Evolutionary conservation across 495 filamentous ascomycete species (phyloP), one percentile per base, ranked within the genome.

Genomic region (Aspergillus heteromorphus): DNA sequence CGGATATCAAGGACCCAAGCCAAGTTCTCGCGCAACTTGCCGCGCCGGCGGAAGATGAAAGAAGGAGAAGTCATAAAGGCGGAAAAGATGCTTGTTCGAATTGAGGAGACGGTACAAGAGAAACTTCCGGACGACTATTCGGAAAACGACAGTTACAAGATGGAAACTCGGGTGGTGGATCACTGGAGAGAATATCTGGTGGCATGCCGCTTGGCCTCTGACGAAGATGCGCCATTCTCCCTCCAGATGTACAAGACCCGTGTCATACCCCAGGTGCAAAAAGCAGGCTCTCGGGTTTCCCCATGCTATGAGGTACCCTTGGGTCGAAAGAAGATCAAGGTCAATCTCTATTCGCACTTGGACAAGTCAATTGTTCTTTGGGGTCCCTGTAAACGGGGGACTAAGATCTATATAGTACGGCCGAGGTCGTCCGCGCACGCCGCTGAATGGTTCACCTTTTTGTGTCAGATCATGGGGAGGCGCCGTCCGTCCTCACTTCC

Each of bases 401-500:
- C 81, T 8, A 77, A 71, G 50, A 86, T 90, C 41, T 87, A 82
- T 59, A 86, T 88, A 34, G 70, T 90, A 59, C 80, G 83, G 16
- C 78, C 87, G 4, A 78, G 83, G 17, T 87, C 86, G 38, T 73
- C 78, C 8, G 83, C 83, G 5, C 81, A 80, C 54, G 78, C 83
- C 18, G 79, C 85, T 23, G 87, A 90, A 60, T 90, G 87, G 87
- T 89, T 86, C 58, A 88, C 87, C 0, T 90, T 89, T 54, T 68
- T 90, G 13, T 74, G 78, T 9, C 77, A 82, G 31, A 72, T 77
- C 2, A 69, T 88, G 10, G 87, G 86, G 19, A 84, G 79, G 74
- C 72, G 73, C 19, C 75, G 81, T 16, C 69, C 80, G n/a, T 69
- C 69, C 30, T 76, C 74, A 19, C 71, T 90, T n/a, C 80, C 82